phyloP scores from a whole-genome alignment of 2,329 filamentous ascomycete genomes.

The Dendryphion nanum region DNA sequence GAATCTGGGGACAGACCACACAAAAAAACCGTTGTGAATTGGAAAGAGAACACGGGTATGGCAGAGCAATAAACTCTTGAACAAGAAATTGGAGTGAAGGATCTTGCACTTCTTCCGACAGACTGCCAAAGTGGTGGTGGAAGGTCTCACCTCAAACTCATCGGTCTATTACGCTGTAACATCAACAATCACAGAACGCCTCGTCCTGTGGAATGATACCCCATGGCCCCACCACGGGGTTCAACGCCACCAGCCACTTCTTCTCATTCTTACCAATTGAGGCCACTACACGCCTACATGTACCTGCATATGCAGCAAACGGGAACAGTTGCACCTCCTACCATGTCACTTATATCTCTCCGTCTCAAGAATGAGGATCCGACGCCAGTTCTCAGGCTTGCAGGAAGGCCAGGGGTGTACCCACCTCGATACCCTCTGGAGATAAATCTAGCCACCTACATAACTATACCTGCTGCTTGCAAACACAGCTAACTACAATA shows the following conservation, averaged over 20 bases:
- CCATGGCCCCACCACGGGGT: constrained; percentile 25
- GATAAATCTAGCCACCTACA: too few species aligned
- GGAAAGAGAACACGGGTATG: constrained; percentile 11
- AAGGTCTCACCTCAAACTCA: constrained; percentile 20
- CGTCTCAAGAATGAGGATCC: too few species aligned
- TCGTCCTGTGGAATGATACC: constrained; percentile 28
- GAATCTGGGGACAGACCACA: too few species aligned
- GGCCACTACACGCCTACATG: constrained; percentile 9
- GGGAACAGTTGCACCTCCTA: constrained; percentile 13
- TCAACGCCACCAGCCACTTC: constrained; percentile 16
- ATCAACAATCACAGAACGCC: constrained; percentile 26
- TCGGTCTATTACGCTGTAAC: constrained; percentile 30
- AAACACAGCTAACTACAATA: too few species aligned
- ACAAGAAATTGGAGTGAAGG: too few species aligned
- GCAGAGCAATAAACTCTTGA: constrained; percentile 13
- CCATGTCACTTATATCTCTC: too few species aligned
- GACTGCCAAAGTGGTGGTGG: constrained; percentile 15
- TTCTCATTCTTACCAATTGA: constrained; percentile 6
- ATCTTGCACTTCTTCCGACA: too few species aligned
- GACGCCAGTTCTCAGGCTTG: too few species aligned
- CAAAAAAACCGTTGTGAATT: constrained; percentile 11
- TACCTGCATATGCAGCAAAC: constrained; percentile 17
- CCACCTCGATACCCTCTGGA: too few species aligned
- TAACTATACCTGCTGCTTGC: too few species aligned
- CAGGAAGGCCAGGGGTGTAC: too few species aligned